phyloP scores from a whole-genome alignment of 1,284 basidiomycete species.

The Bondarzewia mesenterica region DNA sequence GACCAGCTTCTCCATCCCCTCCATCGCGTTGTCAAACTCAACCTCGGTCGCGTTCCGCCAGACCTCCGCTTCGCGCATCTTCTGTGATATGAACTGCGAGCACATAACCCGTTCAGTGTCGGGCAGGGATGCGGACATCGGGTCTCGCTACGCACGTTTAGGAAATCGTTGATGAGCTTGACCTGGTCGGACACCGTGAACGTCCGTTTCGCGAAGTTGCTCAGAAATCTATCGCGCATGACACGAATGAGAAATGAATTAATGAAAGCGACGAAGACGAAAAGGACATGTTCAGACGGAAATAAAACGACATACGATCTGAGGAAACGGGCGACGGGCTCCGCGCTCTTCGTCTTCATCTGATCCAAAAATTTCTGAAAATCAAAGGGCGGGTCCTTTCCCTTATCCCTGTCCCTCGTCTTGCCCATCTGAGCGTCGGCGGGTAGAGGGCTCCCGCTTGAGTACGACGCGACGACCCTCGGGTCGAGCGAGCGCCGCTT shows the following conservation, averaged over 20 bases:
- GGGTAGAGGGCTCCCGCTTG: not conserved
- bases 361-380: constrained; percentile 88
- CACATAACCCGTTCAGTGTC: constrained; percentile 6
- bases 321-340: constrained; percentile 85
- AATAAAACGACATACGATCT: constrained; percentile 59
- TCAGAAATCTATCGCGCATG: constrained; percentile 61
- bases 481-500: constrained; percentile 5
- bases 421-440: not conserved
- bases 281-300: constrained; percentile 4
- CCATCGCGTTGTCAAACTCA: constrained; percentile 95
- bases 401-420: constrained; percentile 10
- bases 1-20: constrained; percentile 99
- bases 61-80: constrained; percentile 80
- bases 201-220: constrained; percentile 84
- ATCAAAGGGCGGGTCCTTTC: constrained; percentile 52
- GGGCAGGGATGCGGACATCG: not conserved
- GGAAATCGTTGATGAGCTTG: constrained; percentile 89
- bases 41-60: constrained; percentile 72
- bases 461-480: not conserved
- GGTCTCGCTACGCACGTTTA: constrained; percentile 74
- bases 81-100: constrained; percentile 73
- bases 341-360: constrained; percentile 77
- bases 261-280: not conserved
- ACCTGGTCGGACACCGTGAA: constrained; percentile 89
- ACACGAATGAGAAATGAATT: not conserved